Base-by-base conservation (phyloP, 169 alveolate genomes). In the Plasmodium vinckei region DNA sequence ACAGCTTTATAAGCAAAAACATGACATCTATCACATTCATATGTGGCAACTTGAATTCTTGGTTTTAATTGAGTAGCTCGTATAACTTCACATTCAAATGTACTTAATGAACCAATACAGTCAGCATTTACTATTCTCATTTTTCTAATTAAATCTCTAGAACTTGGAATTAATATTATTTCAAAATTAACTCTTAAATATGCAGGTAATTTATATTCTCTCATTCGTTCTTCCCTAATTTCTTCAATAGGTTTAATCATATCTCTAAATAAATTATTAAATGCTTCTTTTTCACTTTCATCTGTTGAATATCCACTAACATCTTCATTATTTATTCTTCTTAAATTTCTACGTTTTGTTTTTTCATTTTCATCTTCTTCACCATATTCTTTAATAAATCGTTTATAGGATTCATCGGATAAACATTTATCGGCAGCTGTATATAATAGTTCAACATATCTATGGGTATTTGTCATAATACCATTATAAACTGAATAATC, bases 21-120 rank as follows among this genome's bases (percentile, higher is more conserved):
- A 59, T 99, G 99, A 94, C 99, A 97, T 27, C 96, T 96, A 92
- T 97, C 99, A 93, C 99, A 98, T 44, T 96, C 97, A 87, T 97
- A 97, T 9, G 98, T 96, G 0, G 98, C 99, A n/a, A 97, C 99
- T 73, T 94, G 92, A 27, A 97, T 94, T 53, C 96, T 92, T 2
- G 99, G 99, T 87, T 96, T 96, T 19, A 98, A 96, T 70, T 96
- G 97, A 6, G 98, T 94, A 17, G 95, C 97, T 82, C 98, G 95
- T 46, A 98, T 96, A 4, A 98, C 99, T 73, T 97, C 98, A 53
- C 98, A 98, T 92, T 60, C 96, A 25, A 93, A 92, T 87, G 91
- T 63, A 47, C 90, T 92, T 56, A 93, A 88, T n/a, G 93, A 77
- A 6, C 99, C 99, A 15, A 98, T 97, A 59, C 91, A 90, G 44